phyloP scores from a whole-genome alignment of 106 monocot species.

The Triglochin maritima region DNA sequence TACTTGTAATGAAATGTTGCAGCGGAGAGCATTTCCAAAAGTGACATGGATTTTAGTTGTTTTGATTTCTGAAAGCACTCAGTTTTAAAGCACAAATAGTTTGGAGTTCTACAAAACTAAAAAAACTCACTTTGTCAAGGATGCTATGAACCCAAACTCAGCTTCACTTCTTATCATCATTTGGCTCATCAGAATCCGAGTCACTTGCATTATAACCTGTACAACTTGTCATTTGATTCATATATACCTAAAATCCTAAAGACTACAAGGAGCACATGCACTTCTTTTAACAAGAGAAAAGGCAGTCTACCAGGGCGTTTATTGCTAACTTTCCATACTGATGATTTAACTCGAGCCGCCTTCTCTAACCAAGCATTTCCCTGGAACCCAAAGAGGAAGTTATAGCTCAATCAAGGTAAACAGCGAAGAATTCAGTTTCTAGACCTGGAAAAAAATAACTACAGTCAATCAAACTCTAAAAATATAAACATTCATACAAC shows the following conservation, averaged over 20 bases:
- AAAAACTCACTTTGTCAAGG: background rate
- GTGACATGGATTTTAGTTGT: too few relatives aligned
- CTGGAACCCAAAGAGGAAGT: constrained; percentile 16
- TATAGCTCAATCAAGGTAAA: background rate
- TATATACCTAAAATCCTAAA: background rate
- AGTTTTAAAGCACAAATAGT: too few relatives aligned
- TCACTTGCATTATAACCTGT: constrained; percentile 91
- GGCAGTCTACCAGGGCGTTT: constrained; percentile 62
- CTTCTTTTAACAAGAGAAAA: background rate
- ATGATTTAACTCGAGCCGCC: constrained; percentile 59
- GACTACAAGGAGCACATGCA: background rate
- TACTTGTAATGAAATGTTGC: too few relatives aligned
- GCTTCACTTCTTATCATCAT: background rate
- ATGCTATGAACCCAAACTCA: background rate
- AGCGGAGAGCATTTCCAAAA: too few relatives aligned
- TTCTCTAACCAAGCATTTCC: constrained; percentile 58
- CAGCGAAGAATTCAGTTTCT: background rate
- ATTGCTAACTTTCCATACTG: constrained; percentile 63
- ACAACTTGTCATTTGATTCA: constrained; percentile 2
- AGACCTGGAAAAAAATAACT: background rate
- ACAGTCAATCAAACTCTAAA: background rate
- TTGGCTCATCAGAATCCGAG: constrained; percentile 61
- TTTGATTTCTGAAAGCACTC: too few relatives aligned
- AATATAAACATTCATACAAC: too few relatives aligned
- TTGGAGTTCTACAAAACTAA: too few relatives aligned